Percentiles rank a stretch among this genome's conserved stretches.
Evolutionary conservation across 108 stramenopile genomes (phyloP).

Genomic region (Pseudonitzschia delicatissima): DNA sequence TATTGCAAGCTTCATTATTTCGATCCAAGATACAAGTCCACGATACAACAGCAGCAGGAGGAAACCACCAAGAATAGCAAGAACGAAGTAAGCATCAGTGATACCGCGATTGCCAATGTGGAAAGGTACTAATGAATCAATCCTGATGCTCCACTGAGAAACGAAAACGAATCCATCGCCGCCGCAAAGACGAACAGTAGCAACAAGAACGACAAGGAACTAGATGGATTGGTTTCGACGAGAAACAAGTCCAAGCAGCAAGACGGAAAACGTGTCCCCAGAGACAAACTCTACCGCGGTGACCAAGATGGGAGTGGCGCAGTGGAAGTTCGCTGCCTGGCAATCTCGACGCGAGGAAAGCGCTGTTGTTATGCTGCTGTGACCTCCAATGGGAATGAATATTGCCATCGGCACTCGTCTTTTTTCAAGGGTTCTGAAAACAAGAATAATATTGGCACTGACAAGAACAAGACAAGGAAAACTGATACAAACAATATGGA

Average conservation of each 20-base stretch:
- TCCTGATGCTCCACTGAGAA: neutral
- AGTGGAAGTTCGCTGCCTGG: slow-evolving; percentile 24
- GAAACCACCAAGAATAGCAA: neutral
- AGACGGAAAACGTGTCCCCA: slow-evolving; percentile 12
- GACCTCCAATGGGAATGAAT: slow-evolving; percentile 24
- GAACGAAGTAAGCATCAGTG: neutral
- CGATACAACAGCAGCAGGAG: too few relatives aligned
- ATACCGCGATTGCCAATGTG: neutral
- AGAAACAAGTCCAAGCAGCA: too few relatives aligned
- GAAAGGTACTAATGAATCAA: neutral
- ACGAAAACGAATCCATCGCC: neutral
- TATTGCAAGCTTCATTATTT: slow-evolving; percentile 47
- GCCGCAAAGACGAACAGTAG: neutral
- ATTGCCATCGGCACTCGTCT: slow-evolving; percentile 41
- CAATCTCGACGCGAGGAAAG: slow-evolving; percentile 47
- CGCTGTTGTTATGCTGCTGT: slow-evolving; percentile 45
- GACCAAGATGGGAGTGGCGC: neutral
- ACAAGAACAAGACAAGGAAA: too few relatives aligned
- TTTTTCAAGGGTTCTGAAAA: too few relatives aligned
- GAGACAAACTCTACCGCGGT: neutral
- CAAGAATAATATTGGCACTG: too few relatives aligned
- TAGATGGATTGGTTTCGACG: slow-evolving; percentile 19
- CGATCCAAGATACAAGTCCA: slow-evolving; percentile 13
- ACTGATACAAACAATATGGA: too few relatives aligned
- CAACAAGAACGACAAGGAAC: slow-evolving; percentile 35